A percentile compares a stretch with the other conserved stretches of the same genome.
Conservation (phyloP, 2,329 filamentous ascomycete species). For the Epichloe baconii region DNA sequence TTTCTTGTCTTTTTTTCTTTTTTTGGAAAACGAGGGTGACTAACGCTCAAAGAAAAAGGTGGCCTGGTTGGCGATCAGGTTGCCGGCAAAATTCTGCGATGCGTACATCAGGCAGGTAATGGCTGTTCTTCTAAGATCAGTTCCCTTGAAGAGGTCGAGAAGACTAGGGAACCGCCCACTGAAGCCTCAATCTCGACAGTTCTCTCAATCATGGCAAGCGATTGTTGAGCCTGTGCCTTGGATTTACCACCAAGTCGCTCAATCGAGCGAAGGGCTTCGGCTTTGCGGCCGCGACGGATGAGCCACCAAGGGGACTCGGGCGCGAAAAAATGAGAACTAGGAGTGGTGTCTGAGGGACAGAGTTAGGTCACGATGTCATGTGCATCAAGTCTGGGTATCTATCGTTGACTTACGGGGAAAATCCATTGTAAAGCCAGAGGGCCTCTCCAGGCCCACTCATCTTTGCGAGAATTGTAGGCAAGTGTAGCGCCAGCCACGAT, state of each 20-base stretch:
- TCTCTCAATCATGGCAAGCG: constrained; percentile 44
- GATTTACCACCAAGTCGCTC: constrained; percentile 24
- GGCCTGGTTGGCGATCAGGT: constrained; percentile 48
- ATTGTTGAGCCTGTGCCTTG: constrained; percentile 16
- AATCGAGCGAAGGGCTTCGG: constrained; percentile 30
- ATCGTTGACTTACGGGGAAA: constrained; percentile 25
- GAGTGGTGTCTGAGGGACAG: constrained; percentile 28
- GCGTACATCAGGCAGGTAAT: constrained; percentile 46
- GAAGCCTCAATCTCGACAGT: constrained; percentile 37
- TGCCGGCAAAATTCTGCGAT: constrained; percentile 46
- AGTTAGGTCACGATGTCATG: not conserved
- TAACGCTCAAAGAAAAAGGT: constrained; percentile 41
- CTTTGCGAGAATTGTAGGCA: constrained; percentile 28
- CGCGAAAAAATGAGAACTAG: constrained; percentile 35
- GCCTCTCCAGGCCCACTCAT: constrained; percentile 21
- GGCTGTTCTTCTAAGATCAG: constrained; percentile 38
- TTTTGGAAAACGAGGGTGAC: constrained; percentile 2
- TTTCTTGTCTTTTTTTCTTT: too few relatives aligned
- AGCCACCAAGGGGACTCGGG: constrained; percentile 43
- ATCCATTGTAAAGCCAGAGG: constrained; percentile 46
- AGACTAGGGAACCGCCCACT: constrained; percentile 27
- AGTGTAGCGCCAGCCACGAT: constrained; percentile 44
- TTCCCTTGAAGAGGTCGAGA: constrained; percentile 40
- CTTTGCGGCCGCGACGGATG: constrained; percentile 31
- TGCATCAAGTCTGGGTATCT: not conserved